Base-by-base conservation (phyloP, 1,284 basidiomycete species). In the Leccinum griseonigrum region DNA sequence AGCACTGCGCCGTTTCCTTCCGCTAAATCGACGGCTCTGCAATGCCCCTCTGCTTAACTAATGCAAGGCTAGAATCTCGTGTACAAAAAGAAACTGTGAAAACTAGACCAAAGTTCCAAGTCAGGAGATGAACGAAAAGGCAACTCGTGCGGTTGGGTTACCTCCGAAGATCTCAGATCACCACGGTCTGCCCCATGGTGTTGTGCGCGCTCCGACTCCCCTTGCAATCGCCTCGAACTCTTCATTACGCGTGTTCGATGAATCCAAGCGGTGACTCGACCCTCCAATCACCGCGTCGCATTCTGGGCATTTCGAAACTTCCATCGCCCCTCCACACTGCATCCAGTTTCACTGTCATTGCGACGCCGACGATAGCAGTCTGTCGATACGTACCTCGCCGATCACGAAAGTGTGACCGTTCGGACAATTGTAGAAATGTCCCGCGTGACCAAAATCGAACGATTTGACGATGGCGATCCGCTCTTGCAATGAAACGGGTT, bases 301-400 rank as follows among this genome's bases (percentile, higher is more conserved):
- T 67, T 88, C 86, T 0, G 81, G 79, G 62, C 86, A 87, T 4
- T 22, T 65, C 3, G 79, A 68, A 3, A 48, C 64, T 62, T 82
- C 18, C 75, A 76, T 79, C 1, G 83, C 84, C 5, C 83, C 84
- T 52, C 85, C 83, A 59, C 85, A 85, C 83, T 87, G 38, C 34
- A 50, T 51, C 58, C 56, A 58, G 7, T 26, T 69, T 16, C 66
- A 55, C 13, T 16, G 16, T 22, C 28, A 4, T 31, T 28, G n/a
- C 18, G 14, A 18, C 1, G 13, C 18, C 18, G 5, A 46, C 1
- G 3, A 22, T 11, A 26, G 28, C 34, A 29, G 16, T 22, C 3
- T n/a, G 2, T 18, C 26, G 4, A 10, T 54, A 62, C 74, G 55
- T 40, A 81, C 78, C 60, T 84, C 77, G 4, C 66, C 69, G 43